Evolutionary conservation across 2,329 filamentous ascomycete genomes (phyloP).

Genomic region (Ascochyta pisi): DNA sequence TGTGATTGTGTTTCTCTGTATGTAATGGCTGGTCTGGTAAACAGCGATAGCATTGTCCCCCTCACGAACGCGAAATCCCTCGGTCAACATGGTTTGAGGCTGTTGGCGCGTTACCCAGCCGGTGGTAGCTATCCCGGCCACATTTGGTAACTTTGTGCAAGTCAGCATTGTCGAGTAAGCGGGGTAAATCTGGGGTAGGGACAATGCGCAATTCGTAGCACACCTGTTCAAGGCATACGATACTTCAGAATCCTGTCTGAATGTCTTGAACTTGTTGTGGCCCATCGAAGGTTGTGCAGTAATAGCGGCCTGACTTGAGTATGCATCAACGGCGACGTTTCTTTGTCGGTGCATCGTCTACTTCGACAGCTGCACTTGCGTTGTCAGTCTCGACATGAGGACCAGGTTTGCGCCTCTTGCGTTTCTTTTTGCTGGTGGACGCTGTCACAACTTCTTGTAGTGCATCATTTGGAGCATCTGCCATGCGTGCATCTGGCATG

Average conservation of each 20-base stretch:
- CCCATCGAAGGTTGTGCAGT: background rate
- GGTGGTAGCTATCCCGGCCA: constrained; percentile 12
- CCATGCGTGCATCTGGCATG: background rate
- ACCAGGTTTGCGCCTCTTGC: constrained; percentile 26
- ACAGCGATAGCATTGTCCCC: background rate
- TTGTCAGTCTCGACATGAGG: constrained; percentile 9
- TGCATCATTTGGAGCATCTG: constrained; percentile 5
- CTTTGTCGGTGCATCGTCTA: constrained; percentile 17
- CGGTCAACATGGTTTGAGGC: background rate
- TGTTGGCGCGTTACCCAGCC: background rate
- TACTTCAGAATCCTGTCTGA: background rate
- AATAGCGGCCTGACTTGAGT: background rate
- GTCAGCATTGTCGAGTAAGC: constrained; percentile 34
- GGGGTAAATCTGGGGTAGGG: constrained; percentile 24
- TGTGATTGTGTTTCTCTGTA: too few species aligned
- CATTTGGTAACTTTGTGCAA: constrained; percentile 26
- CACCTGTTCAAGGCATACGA: constrained; percentile 1
- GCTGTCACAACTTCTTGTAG: background rate
- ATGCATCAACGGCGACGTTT: constrained; percentile 28
- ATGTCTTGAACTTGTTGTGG: background rate
- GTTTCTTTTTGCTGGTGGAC: constrained; percentile 30
- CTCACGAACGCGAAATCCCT: constrained; percentile 1
- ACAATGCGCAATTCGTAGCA: constrained; percentile 5
- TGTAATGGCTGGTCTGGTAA: too few species aligned
- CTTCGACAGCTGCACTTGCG: constrained; percentile 7